These are phyloP conservation scores for Danielozyma ontarioensis DNA, from an alignment of 805 yeast species.

Conservation along the genomic window DNA sequence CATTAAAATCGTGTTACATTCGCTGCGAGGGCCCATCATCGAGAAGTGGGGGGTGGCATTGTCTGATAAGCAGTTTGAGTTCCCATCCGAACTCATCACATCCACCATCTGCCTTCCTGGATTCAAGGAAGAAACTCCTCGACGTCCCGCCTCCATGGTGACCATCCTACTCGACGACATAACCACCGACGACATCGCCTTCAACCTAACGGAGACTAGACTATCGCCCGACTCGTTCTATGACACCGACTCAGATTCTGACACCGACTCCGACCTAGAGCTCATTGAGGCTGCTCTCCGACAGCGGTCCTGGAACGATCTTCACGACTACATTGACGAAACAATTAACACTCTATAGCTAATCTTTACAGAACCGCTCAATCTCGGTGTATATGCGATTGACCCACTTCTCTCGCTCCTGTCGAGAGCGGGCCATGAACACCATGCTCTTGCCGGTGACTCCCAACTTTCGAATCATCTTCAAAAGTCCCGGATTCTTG, in stretches of 20 bases:
- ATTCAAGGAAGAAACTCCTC: not conserved
- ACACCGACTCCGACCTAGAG: not conserved
- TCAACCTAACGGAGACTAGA: not conserved
- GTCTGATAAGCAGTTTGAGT: constrained; percentile 24
- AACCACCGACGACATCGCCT: not conserved
- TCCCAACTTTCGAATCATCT: constrained; percentile 51
- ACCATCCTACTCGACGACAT: not conserved
- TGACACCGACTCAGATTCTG: not conserved
- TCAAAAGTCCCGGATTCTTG: constrained; percentile 40
- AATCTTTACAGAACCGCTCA: constrained; percentile 30
- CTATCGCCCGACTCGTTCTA: not conserved
- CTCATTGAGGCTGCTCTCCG: not conserved
- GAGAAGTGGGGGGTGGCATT: constrained; percentile 42
- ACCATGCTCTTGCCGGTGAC: constrained; percentile 63
- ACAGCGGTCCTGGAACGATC: constrained; percentile 3
- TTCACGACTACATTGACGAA: constrained; percentile 5
- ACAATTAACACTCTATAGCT: constrained; percentile 2
- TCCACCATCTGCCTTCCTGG: constrained; percentile 21
- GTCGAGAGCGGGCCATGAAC: constrained; percentile 76
- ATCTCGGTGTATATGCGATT: constrained; percentile 38
- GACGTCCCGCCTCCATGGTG: not conserved
- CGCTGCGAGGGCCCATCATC: constrained; percentile 19
- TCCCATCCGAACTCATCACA: constrained; percentile 33
- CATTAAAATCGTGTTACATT: constrained; percentile 5
- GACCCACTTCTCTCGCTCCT: constrained; percentile 85